Percentiles rank a stretch among this genome's conserved stretches.
These are phyloP conservation scores for Phialophora expanda DNA, from an alignment of 2,329 filamentous ascomycete genomes.

Conservation along the genomic window DNA sequence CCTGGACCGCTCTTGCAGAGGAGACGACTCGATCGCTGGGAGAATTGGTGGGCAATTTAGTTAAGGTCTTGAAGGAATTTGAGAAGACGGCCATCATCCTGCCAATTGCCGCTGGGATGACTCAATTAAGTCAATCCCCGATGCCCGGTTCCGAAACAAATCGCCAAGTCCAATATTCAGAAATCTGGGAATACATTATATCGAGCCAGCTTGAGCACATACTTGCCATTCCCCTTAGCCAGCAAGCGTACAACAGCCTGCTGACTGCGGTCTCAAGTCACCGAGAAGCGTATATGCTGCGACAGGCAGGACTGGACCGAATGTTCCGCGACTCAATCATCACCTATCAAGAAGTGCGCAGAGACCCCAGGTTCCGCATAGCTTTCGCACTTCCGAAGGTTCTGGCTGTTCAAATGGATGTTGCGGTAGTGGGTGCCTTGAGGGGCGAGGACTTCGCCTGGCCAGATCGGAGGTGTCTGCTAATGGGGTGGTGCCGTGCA, in stretches of 20 bases:
- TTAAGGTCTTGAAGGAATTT: conserved; percentile 1
- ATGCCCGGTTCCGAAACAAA: neutral
- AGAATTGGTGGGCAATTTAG: neutral
- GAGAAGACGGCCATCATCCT: neutral
- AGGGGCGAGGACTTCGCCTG: conserved; percentile 2
- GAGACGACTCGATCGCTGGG: neutral
- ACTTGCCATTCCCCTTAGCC: neutral
- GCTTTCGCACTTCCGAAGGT: neutral
- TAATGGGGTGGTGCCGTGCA: neutral
- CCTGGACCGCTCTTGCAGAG: neutral
- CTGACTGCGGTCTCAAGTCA: neutral
- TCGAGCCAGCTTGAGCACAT: neutral
- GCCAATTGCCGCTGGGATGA: neutral
- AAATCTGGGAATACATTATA: neutral
- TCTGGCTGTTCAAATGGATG: neutral
- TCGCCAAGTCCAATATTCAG: neutral
- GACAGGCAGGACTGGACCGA: neutral
- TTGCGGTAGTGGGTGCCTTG: neutral
- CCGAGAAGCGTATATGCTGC: neutral
- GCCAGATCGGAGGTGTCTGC: neutral
- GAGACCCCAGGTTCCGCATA: neutral
- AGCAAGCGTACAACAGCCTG: neutral
- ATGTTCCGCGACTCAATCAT: neutral
- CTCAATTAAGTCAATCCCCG: neutral
- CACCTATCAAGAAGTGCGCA: neutral